Percentiles rank a stretch among this genome's conserved stretches.
Evolutionary conservation across 805 yeast genomes (phyloP).

Genomic region (Debaryomyces maramus): DNA sequence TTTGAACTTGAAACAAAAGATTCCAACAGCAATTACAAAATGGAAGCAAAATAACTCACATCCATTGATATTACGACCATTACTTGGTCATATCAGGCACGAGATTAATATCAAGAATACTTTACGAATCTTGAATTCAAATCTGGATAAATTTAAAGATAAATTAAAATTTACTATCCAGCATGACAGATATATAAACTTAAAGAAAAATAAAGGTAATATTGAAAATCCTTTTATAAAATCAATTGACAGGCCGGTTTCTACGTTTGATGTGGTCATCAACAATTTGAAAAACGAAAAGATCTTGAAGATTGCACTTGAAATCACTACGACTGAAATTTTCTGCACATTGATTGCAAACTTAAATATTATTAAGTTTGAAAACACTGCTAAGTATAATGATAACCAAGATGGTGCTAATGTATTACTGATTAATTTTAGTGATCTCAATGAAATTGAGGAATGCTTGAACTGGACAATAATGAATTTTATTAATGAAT

Average conservation of each 20-base stretch:
- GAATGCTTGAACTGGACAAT: slow-evolving; percentile 60
- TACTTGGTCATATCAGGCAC: slow-evolving; percentile 60
- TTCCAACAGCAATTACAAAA: slow-evolving; percentile 49
- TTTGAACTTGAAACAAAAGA: slow-evolving; percentile 40
- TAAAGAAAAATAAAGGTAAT: slow-evolving; percentile 11
- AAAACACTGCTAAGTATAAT: slow-evolving; percentile 21
- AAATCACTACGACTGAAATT: slow-evolving; percentile 39
- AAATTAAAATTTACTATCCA: slow-evolving; percentile 7
- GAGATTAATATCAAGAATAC: slow-evolving; percentile 39
- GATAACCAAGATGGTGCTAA: slow-evolving; percentile 33
- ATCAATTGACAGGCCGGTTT: slow-evolving; percentile 38
- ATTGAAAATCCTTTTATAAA: slow-evolving; percentile 37
- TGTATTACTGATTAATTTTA: slow-evolving; percentile 48
- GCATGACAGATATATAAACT: slow-evolving; percentile 26
- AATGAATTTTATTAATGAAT: slow-evolving; percentile 27
- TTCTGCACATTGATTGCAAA: slow-evolving; percentile 41
- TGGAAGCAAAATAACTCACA: slow-evolving; percentile 46
- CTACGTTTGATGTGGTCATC: slow-evolving; percentile 26
- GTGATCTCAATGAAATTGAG: slow-evolving; percentile 51
- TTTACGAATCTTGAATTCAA: slow-evolving; percentile 27
- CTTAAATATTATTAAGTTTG: slow-evolving; percentile 34
- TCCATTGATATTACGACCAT: slow-evolving; percentile 52
- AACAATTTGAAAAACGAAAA: slow-evolving; percentile 15
- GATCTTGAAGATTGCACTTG: slow-evolving; percentile 27
- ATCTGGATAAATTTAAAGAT: slow-evolving; percentile 15